phyloP scores from a whole-genome alignment of 2,329 filamentous ascomycete species.

The Sphaerulina vaccinii region DNA sequence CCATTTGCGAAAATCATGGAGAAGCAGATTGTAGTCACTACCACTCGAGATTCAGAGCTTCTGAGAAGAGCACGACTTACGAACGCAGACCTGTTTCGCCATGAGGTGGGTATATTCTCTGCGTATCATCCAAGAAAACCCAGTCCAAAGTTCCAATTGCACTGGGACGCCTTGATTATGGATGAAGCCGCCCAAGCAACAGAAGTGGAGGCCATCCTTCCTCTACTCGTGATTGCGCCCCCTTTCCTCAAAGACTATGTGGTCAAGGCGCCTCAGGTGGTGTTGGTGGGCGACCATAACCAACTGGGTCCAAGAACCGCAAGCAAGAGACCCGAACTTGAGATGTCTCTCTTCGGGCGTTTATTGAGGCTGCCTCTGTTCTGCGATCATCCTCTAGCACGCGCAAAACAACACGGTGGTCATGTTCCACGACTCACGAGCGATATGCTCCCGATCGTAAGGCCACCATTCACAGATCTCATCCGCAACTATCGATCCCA shows the following conservation, averaged over 20 bases:
- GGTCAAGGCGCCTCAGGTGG: constrained; percentile 13
- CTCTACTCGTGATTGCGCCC: constrained; percentile 26
- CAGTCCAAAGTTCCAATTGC: constrained; percentile 13
- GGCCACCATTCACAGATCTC: constrained; percentile 30
- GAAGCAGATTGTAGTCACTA: constrained; percentile 27
- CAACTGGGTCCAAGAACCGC: constrained; percentile 32
- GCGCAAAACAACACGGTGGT: constrained; percentile 24
- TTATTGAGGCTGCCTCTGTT: constrained; percentile 26
- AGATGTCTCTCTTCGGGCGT: constrained; percentile 30
- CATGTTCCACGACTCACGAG: constrained; percentile 27
- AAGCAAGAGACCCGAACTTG: constrained; percentile 21
- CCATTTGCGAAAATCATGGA: constrained; percentile 26
- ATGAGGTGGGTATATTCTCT: constrained; percentile 21
- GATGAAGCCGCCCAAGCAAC: constrained; percentile 33
- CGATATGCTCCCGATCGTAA: constrained; percentile 28
- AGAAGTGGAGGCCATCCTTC: constrained; percentile 28
- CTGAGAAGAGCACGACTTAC: constrained; percentile 25
- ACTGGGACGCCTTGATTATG: constrained; percentile 30
- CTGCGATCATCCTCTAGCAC: constrained; percentile 28
- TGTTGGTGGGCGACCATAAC: constrained; percentile 31
- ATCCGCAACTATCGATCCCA: constrained; percentile 34
- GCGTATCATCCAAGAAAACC: constrained; percentile 20
- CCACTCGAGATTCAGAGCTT: constrained; percentile 28
- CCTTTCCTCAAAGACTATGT: constrained; percentile 10
- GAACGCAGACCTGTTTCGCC: constrained; percentile 26